Conservation (phyloP, 192 early-diverging fungal genomes). For the Phlyctochytrium planicorne region DNA sequence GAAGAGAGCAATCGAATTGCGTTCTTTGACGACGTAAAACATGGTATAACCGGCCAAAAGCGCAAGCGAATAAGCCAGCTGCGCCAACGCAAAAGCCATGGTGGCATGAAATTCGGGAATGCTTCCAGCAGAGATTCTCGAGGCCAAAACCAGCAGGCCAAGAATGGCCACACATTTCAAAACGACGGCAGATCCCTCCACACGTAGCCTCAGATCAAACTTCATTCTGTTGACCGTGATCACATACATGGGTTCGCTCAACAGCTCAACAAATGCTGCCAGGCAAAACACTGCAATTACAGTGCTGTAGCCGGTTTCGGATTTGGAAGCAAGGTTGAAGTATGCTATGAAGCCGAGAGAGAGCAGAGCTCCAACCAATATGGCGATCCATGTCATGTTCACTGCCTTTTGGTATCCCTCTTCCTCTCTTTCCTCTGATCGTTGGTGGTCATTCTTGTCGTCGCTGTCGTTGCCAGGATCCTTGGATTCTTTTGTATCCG, state of each 20-base stretch:
- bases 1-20: not conserved
- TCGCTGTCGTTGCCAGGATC: slow-evolving; percentile 3
- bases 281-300: slow-evolving; percentile 38
- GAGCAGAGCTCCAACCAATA: slow-evolving; percentile 61
- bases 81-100: slow-evolving; percentile 76
- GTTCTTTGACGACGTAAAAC: slow-evolving; percentile 22
- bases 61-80: slow-evolving; percentile 67
- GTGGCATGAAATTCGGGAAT: slow-evolving; percentile 54
- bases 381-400: slow-evolving; percentile 73
- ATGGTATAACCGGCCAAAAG: slow-evolving; percentile 63
- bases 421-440: slow-evolving; percentile 15
- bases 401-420: slow-evolving; percentile 54
- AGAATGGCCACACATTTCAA: slow-evolving; percentile 72
- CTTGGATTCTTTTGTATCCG: slow-evolving; percentile 2
- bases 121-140: slow-evolving; percentile 2
- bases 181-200: slow-evolving; percentile 81
- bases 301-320: not conserved
- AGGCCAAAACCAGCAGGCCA: slow-evolving; percentile 38
- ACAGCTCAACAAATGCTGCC: slow-evolving; percentile 78
- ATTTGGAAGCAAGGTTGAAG: slow-evolving; percentile 16
- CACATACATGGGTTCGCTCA: slow-evolving; percentile 84
- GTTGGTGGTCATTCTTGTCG: not conserved
- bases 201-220: slow-evolving; percentile 73
- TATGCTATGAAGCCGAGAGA: slow-evolving; percentile 52
- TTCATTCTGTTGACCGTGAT: slow-evolving; percentile 66